A percentile compares a stretch with the other conserved stretches of the same genome.
phyloP scores from a whole-genome alignment of 257 asterid genomes.

The Ligustrum vulgare region DNA sequence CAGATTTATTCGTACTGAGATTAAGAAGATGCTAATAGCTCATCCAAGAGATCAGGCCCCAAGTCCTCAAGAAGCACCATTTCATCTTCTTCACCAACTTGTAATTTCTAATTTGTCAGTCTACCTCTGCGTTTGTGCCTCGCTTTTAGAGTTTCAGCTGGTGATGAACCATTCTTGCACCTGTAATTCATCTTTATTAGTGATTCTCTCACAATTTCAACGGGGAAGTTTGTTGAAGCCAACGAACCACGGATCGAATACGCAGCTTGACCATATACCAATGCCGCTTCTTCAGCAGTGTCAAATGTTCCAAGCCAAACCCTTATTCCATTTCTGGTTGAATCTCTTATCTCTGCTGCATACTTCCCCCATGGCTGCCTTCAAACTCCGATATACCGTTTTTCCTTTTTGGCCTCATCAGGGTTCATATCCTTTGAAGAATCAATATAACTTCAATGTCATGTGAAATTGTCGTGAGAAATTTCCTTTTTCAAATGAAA shows the following conservation, averaged over 20 bases:
- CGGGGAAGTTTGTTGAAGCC: conserved; percentile 35
- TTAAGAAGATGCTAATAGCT: conserved; percentile 14
- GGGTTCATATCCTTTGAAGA: neutral
- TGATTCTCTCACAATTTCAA: conserved; percentile 30
- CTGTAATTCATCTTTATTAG: conserved; percentile 19
- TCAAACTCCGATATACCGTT: conserved; percentile 36
- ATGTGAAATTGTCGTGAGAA: neutral
- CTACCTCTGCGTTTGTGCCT: conserved; percentile 20
- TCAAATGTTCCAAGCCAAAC: conserved; percentile 47
- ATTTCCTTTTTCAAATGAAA: too few relatives aligned
- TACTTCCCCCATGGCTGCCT: conserved; percentile 43
- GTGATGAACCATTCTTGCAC: conserved; percentile 31
- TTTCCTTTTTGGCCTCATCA: conserved; percentile 8
- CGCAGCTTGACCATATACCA: conserved; percentile 50
- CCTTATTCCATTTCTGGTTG: conserved; percentile 41
- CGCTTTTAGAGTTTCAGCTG: conserved; percentile 39
- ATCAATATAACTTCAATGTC: neutral
- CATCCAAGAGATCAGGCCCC: conserved; percentile 42
- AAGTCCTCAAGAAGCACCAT: conserved; percentile 36
- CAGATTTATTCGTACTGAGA: neutral
- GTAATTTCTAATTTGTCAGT: conserved; percentile 9
- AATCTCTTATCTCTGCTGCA: conserved; percentile 49
- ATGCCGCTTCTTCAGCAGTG: conserved; percentile 39
- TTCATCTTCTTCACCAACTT: conserved; percentile 10
- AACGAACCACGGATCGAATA: conserved; percentile 29